Conservation (phyloP, 1,284 basidiomycete species). For the Exobasidium rhododendri region DNA sequence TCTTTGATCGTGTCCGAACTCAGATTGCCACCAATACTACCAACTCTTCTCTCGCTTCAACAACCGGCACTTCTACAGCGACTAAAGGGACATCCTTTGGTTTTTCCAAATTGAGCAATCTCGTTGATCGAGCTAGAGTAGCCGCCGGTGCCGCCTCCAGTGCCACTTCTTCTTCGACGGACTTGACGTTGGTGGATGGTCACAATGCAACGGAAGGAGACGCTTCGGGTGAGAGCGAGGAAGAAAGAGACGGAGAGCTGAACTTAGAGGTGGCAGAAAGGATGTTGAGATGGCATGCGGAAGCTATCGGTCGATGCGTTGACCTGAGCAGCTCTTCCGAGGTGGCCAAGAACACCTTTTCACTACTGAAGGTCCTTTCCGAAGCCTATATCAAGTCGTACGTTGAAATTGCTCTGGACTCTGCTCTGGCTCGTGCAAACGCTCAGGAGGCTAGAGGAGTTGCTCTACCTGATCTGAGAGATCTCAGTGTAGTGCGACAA, state of each 20-base stretch:
- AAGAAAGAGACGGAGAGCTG: slow-evolving; percentile 42
- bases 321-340: slow-evolving; percentile 46
- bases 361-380: slow-evolving; percentile 78
- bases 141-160: slow-evolving; percentile 9
- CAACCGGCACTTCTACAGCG: slow-evolving; percentile 23
- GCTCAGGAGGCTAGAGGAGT: slow-evolving; percentile 61
- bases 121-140: slow-evolving; percentile 40
- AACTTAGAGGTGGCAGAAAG: slow-evolving; percentile 44
- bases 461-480: slow-evolving; percentile 69
- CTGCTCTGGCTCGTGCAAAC: slow-evolving; percentile 71
- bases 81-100: slow-evolving; percentile 29
- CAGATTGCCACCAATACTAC: slow-evolving; percentile 73
- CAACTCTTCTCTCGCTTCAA: neutral
- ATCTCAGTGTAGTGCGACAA: slow-evolving; percentile 63
- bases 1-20: slow-evolving; percentile 88
- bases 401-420: slow-evolving; percentile 85
- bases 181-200: slow-evolving; percentile 8
- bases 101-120: slow-evolving; percentile 49
- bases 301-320: slow-evolving; percentile 52
- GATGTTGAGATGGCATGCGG: slow-evolving; percentile 53
- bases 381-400: slow-evolving; percentile 83
- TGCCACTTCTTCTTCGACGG: neutral
- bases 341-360: slow-evolving; percentile 78
- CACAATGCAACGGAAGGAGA: neutral
- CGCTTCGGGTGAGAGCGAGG: slow-evolving; percentile 8